A percentile compares a stretch with the other conserved stretches of the same genome.
These are phyloP conservation scores for Botrytis galanthina DNA, from an alignment of 2,329 filamentous ascomycete genomes.

Conservation along the genomic window DNA sequence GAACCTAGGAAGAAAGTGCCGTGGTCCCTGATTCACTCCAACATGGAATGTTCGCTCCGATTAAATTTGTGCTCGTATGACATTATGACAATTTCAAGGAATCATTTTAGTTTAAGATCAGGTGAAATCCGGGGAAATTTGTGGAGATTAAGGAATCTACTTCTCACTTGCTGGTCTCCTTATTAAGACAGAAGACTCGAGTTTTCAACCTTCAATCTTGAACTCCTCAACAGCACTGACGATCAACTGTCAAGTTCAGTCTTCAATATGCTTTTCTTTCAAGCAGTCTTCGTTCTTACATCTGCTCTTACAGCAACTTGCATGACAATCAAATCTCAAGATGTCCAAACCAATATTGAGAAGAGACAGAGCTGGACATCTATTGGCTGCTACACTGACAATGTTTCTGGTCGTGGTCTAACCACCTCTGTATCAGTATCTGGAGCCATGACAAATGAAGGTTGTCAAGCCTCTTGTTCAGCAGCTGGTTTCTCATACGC, in stretches of 20 bases:
- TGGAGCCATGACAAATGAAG: slow-evolving; percentile 26
- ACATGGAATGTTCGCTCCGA: slow-evolving; percentile 2
- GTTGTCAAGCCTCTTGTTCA: slow-evolving; percentile 23
- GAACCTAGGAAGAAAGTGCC: not conserved
- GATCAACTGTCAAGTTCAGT: not conserved
- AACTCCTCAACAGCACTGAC: not conserved
- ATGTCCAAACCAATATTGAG: not conserved
- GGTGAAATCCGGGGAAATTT: not conserved
- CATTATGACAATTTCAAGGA: not conserved
- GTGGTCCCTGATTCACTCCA: not conserved
- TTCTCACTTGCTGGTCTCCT: not conserved
- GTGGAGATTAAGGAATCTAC: not conserved
- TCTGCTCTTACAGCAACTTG: not conserved
- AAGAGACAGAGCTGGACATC: slow-evolving; percentile 18
- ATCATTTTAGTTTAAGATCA: not conserved
- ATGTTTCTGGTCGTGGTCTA: slow-evolving; percentile 20
- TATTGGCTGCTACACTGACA: slow-evolving; percentile 21
- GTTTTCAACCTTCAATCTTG: not conserved
- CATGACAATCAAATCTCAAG: slow-evolving; percentile 3
- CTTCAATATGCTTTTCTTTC: not conserved
- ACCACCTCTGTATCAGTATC: not conserved
- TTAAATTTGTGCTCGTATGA: not conserved
- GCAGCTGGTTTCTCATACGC: slow-evolving; percentile 21
- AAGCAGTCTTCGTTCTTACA: not conserved
- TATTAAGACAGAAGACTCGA: not conserved